Conservation (phyloP, 1,284 basidiomycete genomes). For the Pseudozyma sp. region DNA sequence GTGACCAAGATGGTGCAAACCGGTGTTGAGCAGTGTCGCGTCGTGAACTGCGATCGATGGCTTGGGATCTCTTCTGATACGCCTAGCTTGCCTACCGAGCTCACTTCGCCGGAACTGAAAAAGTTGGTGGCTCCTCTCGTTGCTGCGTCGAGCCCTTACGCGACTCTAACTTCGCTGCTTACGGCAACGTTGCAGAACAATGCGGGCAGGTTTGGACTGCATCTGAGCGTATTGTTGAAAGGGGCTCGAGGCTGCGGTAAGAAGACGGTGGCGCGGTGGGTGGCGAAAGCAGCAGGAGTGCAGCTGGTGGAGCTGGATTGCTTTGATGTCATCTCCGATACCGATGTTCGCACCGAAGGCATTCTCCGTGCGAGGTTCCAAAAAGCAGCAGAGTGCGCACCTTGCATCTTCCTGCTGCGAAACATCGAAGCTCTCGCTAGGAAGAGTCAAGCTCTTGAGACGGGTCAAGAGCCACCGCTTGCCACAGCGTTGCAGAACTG, state of each 20-base stretch:
- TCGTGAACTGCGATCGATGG: constrained; percentile 77
- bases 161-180: constrained; percentile 49
- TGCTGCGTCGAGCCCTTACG: constrained; percentile 39
- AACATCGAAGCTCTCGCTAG: constrained; percentile 86
- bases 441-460: constrained; percentile 77
- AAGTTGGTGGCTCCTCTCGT: constrained; percentile 39
- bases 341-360: constrained; percentile 81
- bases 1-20: constrained; percentile 81
- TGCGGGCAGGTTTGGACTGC: constrained; percentile 55
- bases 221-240: constrained; percentile 75
- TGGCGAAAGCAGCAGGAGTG: constrained; percentile 78
- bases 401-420: constrained; percentile 84
- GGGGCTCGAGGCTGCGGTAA: constrained; percentile 83
- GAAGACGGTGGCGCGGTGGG: constrained; percentile 74
- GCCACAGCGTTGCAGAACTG: constrained; percentile 78
- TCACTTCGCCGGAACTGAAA: constrained; percentile 10
- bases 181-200: constrained; percentile 57
- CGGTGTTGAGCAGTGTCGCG: constrained; percentile 78
- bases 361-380: constrained; percentile 82
- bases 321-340: constrained; percentile 85
- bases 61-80: constrained; percentile 71
- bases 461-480: constrained; percentile 79
- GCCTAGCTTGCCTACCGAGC: constrained; percentile 38
- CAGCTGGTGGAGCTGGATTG: constrained; percentile 89
- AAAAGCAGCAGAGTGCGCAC: constrained; percentile 82